These are phyloP conservation scores for Erythrobasidium hasegawianum DNA, from an alignment of 1,284 basidiomycete genomes.

Conservation along the genomic window DNA sequence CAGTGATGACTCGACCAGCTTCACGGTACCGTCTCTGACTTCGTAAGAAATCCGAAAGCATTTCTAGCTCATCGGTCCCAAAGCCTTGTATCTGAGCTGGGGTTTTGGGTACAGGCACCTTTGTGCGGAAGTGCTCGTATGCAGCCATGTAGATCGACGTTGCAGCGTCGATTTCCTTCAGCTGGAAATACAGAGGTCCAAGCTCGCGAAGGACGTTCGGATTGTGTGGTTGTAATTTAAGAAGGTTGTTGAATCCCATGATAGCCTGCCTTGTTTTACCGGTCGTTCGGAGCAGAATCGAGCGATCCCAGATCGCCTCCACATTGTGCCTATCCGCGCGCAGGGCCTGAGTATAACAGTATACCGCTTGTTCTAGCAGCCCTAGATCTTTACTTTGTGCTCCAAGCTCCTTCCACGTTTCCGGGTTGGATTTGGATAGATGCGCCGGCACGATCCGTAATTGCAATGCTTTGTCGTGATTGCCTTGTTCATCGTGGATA, in stretches of 20 bases:
- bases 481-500: constrained; percentile 53
- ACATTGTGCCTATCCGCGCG: constrained; percentile 74
- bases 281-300: constrained; percentile 71
- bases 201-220: constrained; percentile 74
- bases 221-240: constrained; percentile 75
- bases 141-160: constrained; percentile 64
- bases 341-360: constrained; percentile 83
- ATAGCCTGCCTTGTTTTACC: constrained; percentile 68
- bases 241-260: constrained; percentile 67
- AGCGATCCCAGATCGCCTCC: constrained; percentile 85
- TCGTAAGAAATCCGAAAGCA: constrained; percentile 78
- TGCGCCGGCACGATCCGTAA: constrained; percentile 86
- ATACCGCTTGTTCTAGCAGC: constrained; percentile 77
- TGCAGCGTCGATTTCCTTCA: constrained; percentile 62
- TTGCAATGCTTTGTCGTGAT: constrained; percentile 70
- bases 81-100: constrained; percentile 41
- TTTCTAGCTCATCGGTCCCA: constrained; percentile 55
- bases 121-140: constrained; percentile 52
- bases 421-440: constrained; percentile 61
- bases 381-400: constrained; percentile 64
- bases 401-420: constrained; percentile 82
- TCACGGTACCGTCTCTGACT: constrained; percentile 64
- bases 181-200: constrained; percentile 69
- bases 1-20: constrained; percentile 66
- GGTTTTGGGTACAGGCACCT: constrained; percentile 44